phyloP scores from a whole-genome alignment of 495 filamentous ascomycete species.

The Aspergillus heteromorphus region DNA sequence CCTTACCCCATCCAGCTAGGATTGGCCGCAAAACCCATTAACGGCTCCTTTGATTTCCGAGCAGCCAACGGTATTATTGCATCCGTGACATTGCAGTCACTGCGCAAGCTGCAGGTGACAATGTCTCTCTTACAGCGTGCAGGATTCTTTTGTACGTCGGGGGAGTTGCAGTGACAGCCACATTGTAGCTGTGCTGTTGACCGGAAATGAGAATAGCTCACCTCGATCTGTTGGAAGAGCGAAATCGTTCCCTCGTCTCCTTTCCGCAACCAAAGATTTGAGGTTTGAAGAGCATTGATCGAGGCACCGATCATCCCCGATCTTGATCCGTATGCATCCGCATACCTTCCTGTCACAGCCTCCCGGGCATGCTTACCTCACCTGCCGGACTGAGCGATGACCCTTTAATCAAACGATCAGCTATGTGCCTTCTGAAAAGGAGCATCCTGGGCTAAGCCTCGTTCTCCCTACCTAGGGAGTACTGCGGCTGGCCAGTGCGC shows the following conservation, averaged over 20 bases:
- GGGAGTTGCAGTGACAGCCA: not conserved
- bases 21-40: not conserved
- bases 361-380: constrained; percentile 4
- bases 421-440: not conserved
- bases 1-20: not conserved
- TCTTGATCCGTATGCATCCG: not conserved
- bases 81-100: not conserved
- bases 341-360: constrained; percentile 6
- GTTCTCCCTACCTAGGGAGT: not conserved
- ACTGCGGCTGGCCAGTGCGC: not conserved
- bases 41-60: constrained; percentile 1
- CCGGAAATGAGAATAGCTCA: not conserved
- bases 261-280: not conserved
- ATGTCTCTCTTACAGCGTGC: not conserved
- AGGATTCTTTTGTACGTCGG: not conserved
- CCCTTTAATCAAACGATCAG: constrained; percentile 8
- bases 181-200: not conserved
- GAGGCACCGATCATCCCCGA: not conserved
- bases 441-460: constrained; percentile 6
- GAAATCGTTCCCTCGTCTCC: not conserved
- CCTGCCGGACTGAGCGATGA: not conserved
- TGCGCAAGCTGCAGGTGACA: not conserved
- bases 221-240: not conserved
- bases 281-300: not conserved
- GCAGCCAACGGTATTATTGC: constrained; percentile 11